These are phyloP conservation scores for Ophiosphaerella herpotricha DNA, from an alignment of 2,329 filamentous ascomycete species.

Conservation along the genomic window DNA sequence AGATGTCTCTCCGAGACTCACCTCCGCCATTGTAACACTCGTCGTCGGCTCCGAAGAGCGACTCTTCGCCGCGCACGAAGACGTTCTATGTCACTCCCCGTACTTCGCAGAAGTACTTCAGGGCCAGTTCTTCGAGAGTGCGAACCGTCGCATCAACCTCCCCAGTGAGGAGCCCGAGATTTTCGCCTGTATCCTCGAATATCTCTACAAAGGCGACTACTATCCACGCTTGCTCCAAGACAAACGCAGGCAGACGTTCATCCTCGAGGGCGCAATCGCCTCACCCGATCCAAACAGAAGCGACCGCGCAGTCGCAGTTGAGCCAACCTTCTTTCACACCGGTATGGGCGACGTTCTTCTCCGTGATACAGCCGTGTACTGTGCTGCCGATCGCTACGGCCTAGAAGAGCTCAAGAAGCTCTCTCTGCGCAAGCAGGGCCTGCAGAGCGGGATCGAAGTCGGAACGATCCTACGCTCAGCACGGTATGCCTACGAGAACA, in stretches of 20 bases:
- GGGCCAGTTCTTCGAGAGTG: slow-evolving; percentile 71
- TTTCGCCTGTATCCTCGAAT: slow-evolving; percentile 92
- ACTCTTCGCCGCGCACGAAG: slow-evolving; percentile 93
- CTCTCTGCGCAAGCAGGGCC: slow-evolving; percentile 89
- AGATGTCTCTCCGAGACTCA: slow-evolving; percentile 57
- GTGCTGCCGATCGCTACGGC: slow-evolving; percentile 85
- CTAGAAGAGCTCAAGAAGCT: slow-evolving; percentile 91
- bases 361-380: slow-evolving; percentile 93
- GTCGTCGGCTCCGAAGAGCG: slow-evolving; percentile 83
- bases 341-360: slow-evolving; percentile 77
- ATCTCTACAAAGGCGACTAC: slow-evolving; percentile 96
- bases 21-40: slow-evolving; percentile 81
- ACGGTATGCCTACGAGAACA: slow-evolving; percentile 94
- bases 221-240: slow-evolving; percentile 86
- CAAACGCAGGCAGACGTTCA: slow-evolving; percentile 85
- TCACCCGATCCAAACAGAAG: slow-evolving; percentile 61
- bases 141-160: slow-evolving; percentile 76
- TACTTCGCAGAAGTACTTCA: slow-evolving; percentile 78
- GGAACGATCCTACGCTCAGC: slow-evolving; percentile 89
- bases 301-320: slow-evolving; percentile 62
- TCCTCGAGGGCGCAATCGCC: slow-evolving; percentile 74
- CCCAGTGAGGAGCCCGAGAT: slow-evolving; percentile 84
- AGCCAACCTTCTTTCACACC: slow-evolving; percentile 78
- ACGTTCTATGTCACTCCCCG: slow-evolving; percentile 83
- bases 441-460: slow-evolving; percentile 91